These are phyloP conservation scores for Beauveria scarabaeidicola DNA, from an alignment of 2,329 filamentous ascomycete species.

Conservation along the genomic window DNA sequence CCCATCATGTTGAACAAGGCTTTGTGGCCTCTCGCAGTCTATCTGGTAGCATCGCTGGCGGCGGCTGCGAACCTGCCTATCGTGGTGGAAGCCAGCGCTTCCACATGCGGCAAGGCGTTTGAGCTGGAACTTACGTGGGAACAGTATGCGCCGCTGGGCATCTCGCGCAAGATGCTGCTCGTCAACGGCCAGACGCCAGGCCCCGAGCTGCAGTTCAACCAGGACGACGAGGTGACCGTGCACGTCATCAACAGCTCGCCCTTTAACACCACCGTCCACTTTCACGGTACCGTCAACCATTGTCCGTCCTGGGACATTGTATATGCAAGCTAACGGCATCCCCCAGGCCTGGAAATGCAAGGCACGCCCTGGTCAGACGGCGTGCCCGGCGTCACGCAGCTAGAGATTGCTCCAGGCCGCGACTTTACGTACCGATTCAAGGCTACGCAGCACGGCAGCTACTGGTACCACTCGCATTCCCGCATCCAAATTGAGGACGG, in stretches of 20 bases:
- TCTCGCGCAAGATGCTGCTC: slow-evolving; percentile 35
- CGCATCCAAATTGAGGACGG: slow-evolving; percentile 51
- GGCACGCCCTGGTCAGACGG: slow-evolving; percentile 53
- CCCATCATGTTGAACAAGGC: background rate
- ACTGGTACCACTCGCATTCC: slow-evolving; percentile 54
- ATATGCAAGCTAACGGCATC: background rate
- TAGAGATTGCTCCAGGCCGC: slow-evolving; percentile 37
- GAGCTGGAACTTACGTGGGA: slow-evolving; percentile 29
- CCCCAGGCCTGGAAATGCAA: slow-evolving; percentile 40
- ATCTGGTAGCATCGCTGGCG: background rate
- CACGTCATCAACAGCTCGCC: slow-evolving; percentile 38
- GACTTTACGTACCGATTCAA: slow-evolving; percentile 46
- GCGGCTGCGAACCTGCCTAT: background rate
- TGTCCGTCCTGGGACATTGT: background rate
- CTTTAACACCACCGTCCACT: slow-evolving; percentile 40
- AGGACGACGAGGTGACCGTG: slow-evolving; percentile 41
- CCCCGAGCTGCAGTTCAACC: slow-evolving; percentile 44
- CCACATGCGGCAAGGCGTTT: slow-evolving; percentile 15
- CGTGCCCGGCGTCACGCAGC: slow-evolving; percentile 47
- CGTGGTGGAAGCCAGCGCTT: background rate
- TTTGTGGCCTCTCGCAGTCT: background rate
- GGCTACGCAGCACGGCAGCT: slow-evolving; percentile 48
- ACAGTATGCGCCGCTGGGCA: slow-evolving; percentile 34
- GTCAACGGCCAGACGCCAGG: slow-evolving; percentile 56
- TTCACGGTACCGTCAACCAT: slow-evolving; percentile 31